phyloP scores from a whole-genome alignment of 179 eudicot species.

The Silene noctiflora region DNA sequence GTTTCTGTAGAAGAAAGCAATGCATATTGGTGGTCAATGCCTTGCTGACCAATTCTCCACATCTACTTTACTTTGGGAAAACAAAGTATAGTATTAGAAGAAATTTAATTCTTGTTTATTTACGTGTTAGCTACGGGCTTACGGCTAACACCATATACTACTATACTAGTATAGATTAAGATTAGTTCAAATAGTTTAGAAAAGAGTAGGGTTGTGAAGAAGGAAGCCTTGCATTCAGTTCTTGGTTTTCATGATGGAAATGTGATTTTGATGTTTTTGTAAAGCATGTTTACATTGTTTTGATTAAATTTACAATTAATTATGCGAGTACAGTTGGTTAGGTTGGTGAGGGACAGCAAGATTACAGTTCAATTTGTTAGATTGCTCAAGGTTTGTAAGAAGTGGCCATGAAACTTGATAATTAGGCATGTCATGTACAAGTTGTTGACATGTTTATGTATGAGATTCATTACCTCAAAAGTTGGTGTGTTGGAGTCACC shows the following conservation, averaged over 20 bases:
- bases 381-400: too few relatives aligned
- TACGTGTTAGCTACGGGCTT: slow-evolving; percentile 22
- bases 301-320: too few relatives aligned
- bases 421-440: too few relatives aligned
- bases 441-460: too few relatives aligned
- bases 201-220: neutral
- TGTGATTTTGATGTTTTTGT: neutral
- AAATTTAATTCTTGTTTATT: neutral
- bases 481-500: too few relatives aligned
- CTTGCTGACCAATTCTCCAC: slow-evolving; percentile 39
- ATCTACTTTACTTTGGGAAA: slow-evolving; percentile 1
- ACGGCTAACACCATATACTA: slow-evolving; percentile 23
- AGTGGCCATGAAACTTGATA: too few relatives aligned
- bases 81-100: neutral
- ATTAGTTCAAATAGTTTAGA: slow-evolving; percentile 4
- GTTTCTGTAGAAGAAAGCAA: too few relatives aligned
- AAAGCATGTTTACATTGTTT: neutral
- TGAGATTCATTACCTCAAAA: too few relatives aligned
- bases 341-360: too few relatives aligned
- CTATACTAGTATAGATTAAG: neutral
- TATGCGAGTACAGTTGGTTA: too few relatives aligned
- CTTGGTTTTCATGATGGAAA: neutral
- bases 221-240: neutral
- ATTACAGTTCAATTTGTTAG: too few relatives aligned
- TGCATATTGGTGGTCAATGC: slow-evolving; percentile 46